These are phyloP conservation scores for Trichoderma sp. DNA, from an alignment of 2,329 filamentous ascomycete species.

Conservation along the genomic window DNA sequence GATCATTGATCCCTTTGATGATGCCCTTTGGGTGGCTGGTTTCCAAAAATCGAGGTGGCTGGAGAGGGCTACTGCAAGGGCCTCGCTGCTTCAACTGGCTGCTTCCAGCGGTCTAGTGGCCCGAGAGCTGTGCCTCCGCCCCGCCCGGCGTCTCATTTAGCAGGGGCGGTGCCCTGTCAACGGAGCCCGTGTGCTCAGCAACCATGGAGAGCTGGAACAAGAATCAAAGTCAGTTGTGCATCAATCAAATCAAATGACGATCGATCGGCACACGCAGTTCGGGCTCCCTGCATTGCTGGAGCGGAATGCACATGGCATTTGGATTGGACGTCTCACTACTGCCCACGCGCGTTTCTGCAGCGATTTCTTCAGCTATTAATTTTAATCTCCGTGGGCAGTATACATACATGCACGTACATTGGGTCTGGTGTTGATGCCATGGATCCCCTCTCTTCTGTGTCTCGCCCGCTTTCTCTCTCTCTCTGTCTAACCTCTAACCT, in stretches of 20 bases:
- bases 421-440: not conserved
- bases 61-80: slow-evolving; percentile 25
- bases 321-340: not conserved
- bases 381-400: no score
- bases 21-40: slow-evolving; percentile 15
- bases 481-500: not conserved
- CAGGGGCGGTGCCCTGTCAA: slow-evolving; percentile 16
- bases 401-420: not conserved
- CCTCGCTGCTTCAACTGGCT: not conserved
- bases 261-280: slow-evolving; percentile 6
- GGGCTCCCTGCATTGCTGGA: slow-evolving; percentile 9
- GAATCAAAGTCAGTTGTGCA: not conserved
- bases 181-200: not conserved
- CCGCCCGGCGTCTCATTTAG: slow-evolving; percentile 12
- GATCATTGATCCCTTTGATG: not conserved
- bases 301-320: slow-evolving; percentile 10
- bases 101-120: slow-evolving; percentile 7
- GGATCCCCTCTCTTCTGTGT: not conserved
- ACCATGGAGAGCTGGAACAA: not conserved
- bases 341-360: slow-evolving; percentile 1
- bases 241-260: not conserved
- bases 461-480: not conserved
- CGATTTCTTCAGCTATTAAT: not conserved
- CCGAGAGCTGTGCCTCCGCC: slow-evolving; percentile 16
- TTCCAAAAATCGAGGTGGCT: slow-evolving; percentile 35